These are phyloP conservation scores for Kodamaea fungicola DNA, from an alignment of 1,139 yeast species.

Conservation along the genomic window DNA sequence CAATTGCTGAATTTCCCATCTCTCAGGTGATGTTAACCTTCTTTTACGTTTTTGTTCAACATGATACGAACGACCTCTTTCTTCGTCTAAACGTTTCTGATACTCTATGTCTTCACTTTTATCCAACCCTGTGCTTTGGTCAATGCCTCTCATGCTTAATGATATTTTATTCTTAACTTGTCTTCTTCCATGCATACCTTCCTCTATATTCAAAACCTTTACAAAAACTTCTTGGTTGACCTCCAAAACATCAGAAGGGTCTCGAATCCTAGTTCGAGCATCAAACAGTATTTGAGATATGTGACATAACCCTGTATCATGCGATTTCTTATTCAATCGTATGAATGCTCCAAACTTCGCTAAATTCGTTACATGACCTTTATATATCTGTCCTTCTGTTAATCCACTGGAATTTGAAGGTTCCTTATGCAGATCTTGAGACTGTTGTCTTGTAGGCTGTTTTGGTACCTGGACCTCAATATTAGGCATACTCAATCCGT, in stretches of 20 bases:
- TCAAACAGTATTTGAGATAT: slow-evolving; percentile 60
- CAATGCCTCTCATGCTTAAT: slow-evolving; percentile 70
- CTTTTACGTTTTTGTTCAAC: slow-evolving; percentile 19
- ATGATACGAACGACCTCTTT: slow-evolving; percentile 11
- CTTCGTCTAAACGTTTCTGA: slow-evolving; percentile 17
- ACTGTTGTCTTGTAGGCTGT: no score
- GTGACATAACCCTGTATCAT: slow-evolving; percentile 65
- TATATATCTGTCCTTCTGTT: slow-evolving; percentile 44
- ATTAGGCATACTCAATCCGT: slow-evolving; percentile 3
- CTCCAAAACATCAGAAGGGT: slow-evolving; percentile 58
- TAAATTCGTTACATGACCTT: slow-evolving; percentile 58
- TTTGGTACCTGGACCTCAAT: not conserved
- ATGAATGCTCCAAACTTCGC: slow-evolving; percentile 81
- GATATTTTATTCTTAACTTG: slow-evolving; percentile 40
- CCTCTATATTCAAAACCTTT: slow-evolving; percentile 48
- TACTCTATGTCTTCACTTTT: slow-evolving; percentile 16
- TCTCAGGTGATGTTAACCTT: slow-evolving; percentile 76
- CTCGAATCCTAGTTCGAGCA: slow-evolving; percentile 44
- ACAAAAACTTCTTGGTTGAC: slow-evolving; percentile 65
- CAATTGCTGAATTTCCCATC: slow-evolving; percentile 86
- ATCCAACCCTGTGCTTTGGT: slow-evolving; percentile 64
- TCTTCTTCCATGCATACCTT: slow-evolving; percentile 20
- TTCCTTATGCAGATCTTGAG: no score
- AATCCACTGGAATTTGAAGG: slow-evolving; percentile 15
- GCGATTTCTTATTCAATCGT: slow-evolving; percentile 25